A percentile compares a stretch with the other conserved stretches of the same genome.
Conservation (phyloP, 371 early-diverging fungal species). For the Apophysomyces trapeziformis region DNA sequence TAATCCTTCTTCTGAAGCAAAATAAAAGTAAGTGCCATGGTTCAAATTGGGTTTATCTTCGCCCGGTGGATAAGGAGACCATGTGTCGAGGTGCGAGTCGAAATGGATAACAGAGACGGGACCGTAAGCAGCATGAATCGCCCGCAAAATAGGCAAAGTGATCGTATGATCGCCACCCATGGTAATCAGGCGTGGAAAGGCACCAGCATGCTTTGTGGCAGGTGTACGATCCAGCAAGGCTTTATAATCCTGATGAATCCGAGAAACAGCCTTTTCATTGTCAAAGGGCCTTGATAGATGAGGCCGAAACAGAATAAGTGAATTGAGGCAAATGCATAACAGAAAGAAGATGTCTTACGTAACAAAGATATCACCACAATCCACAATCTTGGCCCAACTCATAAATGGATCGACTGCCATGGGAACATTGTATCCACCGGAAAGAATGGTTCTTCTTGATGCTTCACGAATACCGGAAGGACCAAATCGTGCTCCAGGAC, state of each 20-base stretch:
- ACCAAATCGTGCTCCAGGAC: constrained; percentile 58
- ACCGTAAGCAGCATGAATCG: constrained; percentile 40
- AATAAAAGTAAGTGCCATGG: constrained; percentile 53
- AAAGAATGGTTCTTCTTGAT: constrained; percentile 38
- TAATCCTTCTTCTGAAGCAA: constrained; percentile 56
- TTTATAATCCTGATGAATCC: constrained; percentile 23
- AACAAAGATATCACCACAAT: constrained; percentile 49
- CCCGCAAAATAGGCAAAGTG: constrained; percentile 45
- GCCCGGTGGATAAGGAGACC: constrained; percentile 47
- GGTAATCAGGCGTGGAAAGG: constrained; percentile 40
- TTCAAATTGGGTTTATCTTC: constrained; percentile 40
- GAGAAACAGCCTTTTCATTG: constrained; percentile 19
- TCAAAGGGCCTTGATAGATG: constrained; percentile 21
- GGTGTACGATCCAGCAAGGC: constrained; percentile 19
- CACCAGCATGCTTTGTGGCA: not conserved
- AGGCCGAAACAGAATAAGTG: not conserved
- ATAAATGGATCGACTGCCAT: constrained; percentile 45
- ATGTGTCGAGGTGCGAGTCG: constrained; percentile 57
- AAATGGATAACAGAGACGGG: constrained; percentile 57
- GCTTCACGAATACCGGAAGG: constrained; percentile 54
- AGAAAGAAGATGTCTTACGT: not conserved
- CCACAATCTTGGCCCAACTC: constrained; percentile 54
- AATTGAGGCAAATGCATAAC: not conserved
- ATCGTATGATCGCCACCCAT: constrained; percentile 56
- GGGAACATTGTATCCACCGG: constrained; percentile 44